phyloP scores from a whole-genome alignment of 768 basidiomycete genomes.

The Russula sp. region DNA sequence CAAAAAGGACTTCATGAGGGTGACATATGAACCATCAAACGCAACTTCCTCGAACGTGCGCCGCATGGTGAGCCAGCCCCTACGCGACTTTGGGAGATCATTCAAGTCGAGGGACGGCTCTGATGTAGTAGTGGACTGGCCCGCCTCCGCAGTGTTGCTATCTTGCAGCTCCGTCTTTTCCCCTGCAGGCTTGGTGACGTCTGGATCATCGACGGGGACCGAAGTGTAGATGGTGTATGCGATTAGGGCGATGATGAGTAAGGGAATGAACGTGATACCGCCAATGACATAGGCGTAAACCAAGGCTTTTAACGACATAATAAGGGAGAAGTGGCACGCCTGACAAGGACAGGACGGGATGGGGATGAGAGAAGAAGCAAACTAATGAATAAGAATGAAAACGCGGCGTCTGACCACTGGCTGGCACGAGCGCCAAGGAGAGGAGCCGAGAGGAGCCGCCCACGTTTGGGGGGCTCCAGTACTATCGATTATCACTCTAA shows the following conservation, averaged over 20 bases:
- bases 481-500: no score
- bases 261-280: conserved; percentile 84
- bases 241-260: conserved; percentile 53
- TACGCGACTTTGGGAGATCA: conserved; percentile 60
- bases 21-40: conserved; percentile 66
- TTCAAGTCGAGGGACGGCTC: conserved; percentile 34
- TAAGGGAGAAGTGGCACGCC: conserved; percentile 13
- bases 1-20: conserved; percentile 71
- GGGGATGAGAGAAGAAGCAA: not conserved
- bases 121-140: conserved; percentile 27
- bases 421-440: no score
- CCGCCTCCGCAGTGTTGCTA: conserved; percentile 26
- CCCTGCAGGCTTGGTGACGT: conserved; percentile 33
- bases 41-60: conserved; percentile 66
- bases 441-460: no score
- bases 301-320: conserved; percentile 65
- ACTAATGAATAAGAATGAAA: not conserved
- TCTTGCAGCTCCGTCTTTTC: conserved; percentile 30
- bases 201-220: conserved; percentile 61
- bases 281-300: conserved; percentile 85
- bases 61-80: conserved; percentile 80
- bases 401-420: not conserved
- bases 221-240: conserved; percentile 76
- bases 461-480: no score
- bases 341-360: not conserved